phyloP scores from a whole-genome alignment of 257 asterid species.

The Jacaranda mimosifolia region DNA sequence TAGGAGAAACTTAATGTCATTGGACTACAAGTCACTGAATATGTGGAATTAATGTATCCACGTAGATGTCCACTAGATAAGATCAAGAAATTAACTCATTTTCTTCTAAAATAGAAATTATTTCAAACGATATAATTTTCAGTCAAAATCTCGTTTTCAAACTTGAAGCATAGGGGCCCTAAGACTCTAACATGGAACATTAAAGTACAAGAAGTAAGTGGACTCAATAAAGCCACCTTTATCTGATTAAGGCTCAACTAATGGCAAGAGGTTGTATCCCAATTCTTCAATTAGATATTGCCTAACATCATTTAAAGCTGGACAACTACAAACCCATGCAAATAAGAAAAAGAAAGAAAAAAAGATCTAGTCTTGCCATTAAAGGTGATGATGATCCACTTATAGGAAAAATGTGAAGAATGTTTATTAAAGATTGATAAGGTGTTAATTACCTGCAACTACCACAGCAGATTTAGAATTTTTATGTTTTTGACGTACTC shows the following conservation, averaged over 20 bases:
- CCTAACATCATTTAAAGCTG: constrained; percentile 46
- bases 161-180: constrained; percentile 27
- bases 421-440: constrained; percentile 14
- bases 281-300: constrained; percentile 51
- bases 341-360: not conserved
- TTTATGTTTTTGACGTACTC: not conserved
- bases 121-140: not conserved
- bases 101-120: not conserved
- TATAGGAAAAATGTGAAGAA: constrained; percentile 19
- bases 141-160: not conserved
- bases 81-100: not conserved
- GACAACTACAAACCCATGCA: not conserved
- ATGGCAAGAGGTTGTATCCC: constrained; percentile 35
- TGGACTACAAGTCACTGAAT: no score
- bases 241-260: constrained; percentile 23
- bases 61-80: not conserved
- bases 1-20: no score
- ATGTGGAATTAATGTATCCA: not conserved
- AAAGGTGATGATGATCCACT: constrained; percentile 29
- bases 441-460: constrained; percentile 20
- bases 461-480: not conserved
- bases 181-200: constrained; percentile 29
- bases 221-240: constrained; percentile 57
- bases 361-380: constrained; percentile 21
- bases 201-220: constrained; percentile 48